Conservation (phyloP, 2,329 filamentous ascomycete species). For the Westerdykella ornata region DNA sequence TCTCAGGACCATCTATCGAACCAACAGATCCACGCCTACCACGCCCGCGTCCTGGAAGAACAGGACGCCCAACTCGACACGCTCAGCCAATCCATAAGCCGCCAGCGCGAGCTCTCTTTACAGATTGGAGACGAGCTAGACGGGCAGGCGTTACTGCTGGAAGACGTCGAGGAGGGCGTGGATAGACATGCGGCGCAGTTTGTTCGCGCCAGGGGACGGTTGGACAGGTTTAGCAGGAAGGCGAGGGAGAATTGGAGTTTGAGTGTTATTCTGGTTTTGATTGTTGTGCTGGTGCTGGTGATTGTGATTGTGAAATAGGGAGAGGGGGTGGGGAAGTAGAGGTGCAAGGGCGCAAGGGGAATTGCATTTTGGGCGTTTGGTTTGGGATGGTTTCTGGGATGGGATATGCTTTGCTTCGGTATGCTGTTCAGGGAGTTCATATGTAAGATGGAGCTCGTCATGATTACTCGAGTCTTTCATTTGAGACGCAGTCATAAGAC, state of each 20-base stretch:
- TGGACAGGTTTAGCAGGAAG: slow-evolving; percentile 65
- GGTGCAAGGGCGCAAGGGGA: background rate
- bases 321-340: background rate
- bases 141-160: slow-evolving; percentile 77
- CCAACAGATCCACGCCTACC: slow-evolving; percentile 79
- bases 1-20: slow-evolving; percentile 62
- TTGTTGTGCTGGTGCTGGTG: slow-evolving; percentile 72
- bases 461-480: too few species aligned
- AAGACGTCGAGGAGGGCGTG: slow-evolving; percentile 77
- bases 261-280: slow-evolving; percentile 70
- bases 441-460: too few species aligned
- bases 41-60: slow-evolving; percentile 71
- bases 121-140: slow-evolving; percentile 96
- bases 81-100: slow-evolving; percentile 75
- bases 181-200: slow-evolving; percentile 74
- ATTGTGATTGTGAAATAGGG: slow-evolving; percentile 58
- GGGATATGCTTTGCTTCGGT: too few species aligned
- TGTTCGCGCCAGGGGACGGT: slow-evolving; percentile 63
- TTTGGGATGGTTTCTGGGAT: too few species aligned
- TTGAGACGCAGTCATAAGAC: too few species aligned
- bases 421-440: too few species aligned
- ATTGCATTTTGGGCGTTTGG: too few species aligned
- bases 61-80: slow-evolving; percentile 92
- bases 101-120: slow-evolving; percentile 87
- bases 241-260: slow-evolving; percentile 84